phyloP scores from a whole-genome alignment of 192 early-diverging fungal genomes.

The Ambispora gerdemannii region DNA sequence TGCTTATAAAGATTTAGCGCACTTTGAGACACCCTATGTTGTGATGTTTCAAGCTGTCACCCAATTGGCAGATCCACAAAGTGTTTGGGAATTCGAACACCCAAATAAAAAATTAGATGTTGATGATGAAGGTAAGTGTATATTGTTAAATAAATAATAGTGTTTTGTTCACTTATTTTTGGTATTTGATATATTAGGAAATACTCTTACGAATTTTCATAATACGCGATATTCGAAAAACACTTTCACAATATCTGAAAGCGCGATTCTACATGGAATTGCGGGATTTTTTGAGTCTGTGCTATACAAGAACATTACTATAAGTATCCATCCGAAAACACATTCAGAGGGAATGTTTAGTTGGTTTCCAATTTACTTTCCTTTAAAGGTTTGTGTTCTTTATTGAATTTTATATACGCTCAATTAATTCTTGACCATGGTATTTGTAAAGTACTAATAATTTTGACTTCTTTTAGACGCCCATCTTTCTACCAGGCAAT shows the following conservation, averaged over 20 bases:
- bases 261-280: constrained; percentile 83
- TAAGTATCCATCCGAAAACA: constrained; percentile 75
- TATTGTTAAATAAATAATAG: neutral
- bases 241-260: constrained; percentile 52
- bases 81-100: constrained; percentile 82
- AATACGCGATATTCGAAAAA: constrained; percentile 62
- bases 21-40: constrained; percentile 95
- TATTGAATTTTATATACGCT: neutral
- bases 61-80: constrained; percentile 63
- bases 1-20: constrained; percentile 58
- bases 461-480: constrained; percentile 46
- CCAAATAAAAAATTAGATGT: constrained; percentile 49
- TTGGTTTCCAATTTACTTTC: constrained; percentile 99
- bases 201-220: constrained; percentile 67
- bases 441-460: neutral
- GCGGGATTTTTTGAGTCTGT: constrained; percentile 96
- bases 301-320: constrained; percentile 78
- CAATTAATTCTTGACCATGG: constrained; percentile 12
- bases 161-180: neutral
- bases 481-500: constrained; percentile 64
- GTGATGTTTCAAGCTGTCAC: constrained; percentile 85
- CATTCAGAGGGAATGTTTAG: constrained; percentile 94
- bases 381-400: constrained; percentile 56
- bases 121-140: constrained; percentile 35
- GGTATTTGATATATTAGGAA: constrained; percentile 1